phyloP scores from a whole-genome alignment of 2,329 filamentous ascomycete genomes.

The Xylogone sp. region DNA sequence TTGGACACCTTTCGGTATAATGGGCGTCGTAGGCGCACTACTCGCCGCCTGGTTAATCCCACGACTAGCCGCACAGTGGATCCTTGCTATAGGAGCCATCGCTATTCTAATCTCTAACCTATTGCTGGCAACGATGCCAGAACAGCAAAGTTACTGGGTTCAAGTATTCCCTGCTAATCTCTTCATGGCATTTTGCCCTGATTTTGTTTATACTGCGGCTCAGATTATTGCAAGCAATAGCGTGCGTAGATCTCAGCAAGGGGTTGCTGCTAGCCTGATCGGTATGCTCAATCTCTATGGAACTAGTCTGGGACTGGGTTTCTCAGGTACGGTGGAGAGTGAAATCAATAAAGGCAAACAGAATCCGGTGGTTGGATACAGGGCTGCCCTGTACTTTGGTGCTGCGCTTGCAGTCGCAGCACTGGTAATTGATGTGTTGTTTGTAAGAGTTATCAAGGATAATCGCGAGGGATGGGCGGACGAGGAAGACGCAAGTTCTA shows the following conservation, averaged over 20 bases:
- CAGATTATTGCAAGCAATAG: conserved; percentile 36
- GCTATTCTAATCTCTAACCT: conserved; percentile 24
- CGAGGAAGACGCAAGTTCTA: conserved; percentile 2
- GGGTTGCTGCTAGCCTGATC: conserved; percentile 42
- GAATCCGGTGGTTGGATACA: conserved; percentile 26
- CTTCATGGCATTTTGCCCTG: conserved; percentile 34
- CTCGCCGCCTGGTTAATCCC: conserved; percentile 41
- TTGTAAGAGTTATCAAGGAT: conserved; percentile 26
- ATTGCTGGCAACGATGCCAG: conserved; percentile 38
- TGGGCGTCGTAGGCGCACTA: conserved; percentile 30
- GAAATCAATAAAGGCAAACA: conserved; percentile 4
- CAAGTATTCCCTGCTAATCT: conserved; percentile 34
- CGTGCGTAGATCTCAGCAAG: conserved; percentile 40
- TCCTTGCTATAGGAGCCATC: conserved; percentile 35
- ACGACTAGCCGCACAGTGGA: conserved; percentile 39
- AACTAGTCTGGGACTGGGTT: conserved; percentile 34
- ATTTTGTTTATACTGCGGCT: conserved; percentile 31
- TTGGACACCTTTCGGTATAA: conserved; percentile 38
- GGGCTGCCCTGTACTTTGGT: conserved; percentile 36
- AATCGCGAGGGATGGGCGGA: conserved; percentile 30
- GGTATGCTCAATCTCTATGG: conserved; percentile 37
- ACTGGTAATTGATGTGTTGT: conserved; percentile 27
- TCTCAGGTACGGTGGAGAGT: conserved; percentile 30
- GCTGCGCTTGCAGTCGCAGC: conserved; percentile 28
- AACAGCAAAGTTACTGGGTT: conserved; percentile 38